Conservation (phyloP, 176 grass and related monocot genomes). For the Otatea glauca region DNA sequence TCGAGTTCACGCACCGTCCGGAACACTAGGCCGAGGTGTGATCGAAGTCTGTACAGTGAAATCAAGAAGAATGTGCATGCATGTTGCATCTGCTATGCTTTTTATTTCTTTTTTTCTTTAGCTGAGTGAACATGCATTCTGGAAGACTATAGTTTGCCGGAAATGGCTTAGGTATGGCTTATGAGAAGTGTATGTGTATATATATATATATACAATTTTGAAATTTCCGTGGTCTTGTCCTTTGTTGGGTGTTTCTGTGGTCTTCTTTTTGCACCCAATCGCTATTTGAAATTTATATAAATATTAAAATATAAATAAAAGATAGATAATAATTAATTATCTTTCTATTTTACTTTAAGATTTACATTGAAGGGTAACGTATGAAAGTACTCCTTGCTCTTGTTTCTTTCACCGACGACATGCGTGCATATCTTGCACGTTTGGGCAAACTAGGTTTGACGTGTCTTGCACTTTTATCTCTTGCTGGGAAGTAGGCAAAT, state of each 20-base stretch:
- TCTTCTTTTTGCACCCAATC: not conserved
- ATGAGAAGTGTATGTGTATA: not conserved
- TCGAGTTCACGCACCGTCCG: constrained; percentile 70
- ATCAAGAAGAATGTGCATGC: not conserved
- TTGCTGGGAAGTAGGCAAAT: not conserved
- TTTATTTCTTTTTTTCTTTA: not conserved
- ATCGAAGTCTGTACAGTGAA: not conserved
- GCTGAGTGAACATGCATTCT: not conserved
- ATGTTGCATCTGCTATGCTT: not conserved
- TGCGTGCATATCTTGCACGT: not conserved
- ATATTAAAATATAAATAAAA: too few relatives aligned
- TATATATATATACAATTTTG: too few relatives aligned
- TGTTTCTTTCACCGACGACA: not conserved
- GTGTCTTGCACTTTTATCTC: not conserved
- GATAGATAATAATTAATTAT: too few relatives aligned
- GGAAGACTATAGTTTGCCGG: not conserved
- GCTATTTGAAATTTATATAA: too few relatives aligned
- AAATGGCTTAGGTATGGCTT: not conserved
- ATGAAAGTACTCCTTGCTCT: not conserved
- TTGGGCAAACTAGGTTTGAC: not conserved
- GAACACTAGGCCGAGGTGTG: constrained; percentile 72
- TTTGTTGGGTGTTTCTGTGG: not conserved
- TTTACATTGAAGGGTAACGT: too few relatives aligned
- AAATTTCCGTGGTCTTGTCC: not conserved
- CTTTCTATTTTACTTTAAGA: too few relatives aligned